Base-by-base conservation (phyloP, 495 filamentous ascomycete genomes). In the Xylaria palmicola region DNA sequence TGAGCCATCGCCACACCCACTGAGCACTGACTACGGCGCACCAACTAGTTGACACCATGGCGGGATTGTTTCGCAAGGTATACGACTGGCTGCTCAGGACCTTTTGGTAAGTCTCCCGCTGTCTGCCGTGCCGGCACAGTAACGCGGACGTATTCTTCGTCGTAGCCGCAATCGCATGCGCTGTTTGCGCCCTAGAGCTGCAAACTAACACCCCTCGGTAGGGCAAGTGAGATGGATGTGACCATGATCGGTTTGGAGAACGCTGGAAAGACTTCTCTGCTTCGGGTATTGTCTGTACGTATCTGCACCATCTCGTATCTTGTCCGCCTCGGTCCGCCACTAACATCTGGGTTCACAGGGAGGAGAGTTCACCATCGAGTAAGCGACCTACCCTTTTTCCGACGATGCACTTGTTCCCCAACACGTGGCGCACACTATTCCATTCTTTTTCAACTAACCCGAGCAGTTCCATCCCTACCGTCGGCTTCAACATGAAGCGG, bases 211-310 rank as follows among this genome's bases (percentile, higher is more conserved):
- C 9, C 63, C 34, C 27, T 65, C 54, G 51, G 43, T 67, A 98
- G 94, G 94, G 90, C 93, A 60, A 96, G 91, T 39, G 94, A 98
- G 82, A 96, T 98, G 91, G 93, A 98, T 75, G 91, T 98, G 74
- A 98, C 94, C 62, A 96, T 98, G 91, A 95, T 98, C 79, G 94
- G 94, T 24, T 79, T 98, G 73, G 94, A 98, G 74, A 98, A 98
- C 79, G 94, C 94, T 53, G 94, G 94, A 62, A 98, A 98, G 78
- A 98, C 94, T 48, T 97, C 93, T 34, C 76, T 98, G 72, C 81
- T 98, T 73, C 85, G 93, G 55, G 94, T 98, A 60, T 79, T 98
- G 61, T 92, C 94, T 78, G 94, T 98, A 86, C 80, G 89, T 80
- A 65, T 36, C 43, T 51, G 17, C 29, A 49, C 37, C 13, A 24